phyloP scores from a whole-genome alignment of 2,329 filamentous ascomycete genomes.

The Aspergillus sergii region DNA sequence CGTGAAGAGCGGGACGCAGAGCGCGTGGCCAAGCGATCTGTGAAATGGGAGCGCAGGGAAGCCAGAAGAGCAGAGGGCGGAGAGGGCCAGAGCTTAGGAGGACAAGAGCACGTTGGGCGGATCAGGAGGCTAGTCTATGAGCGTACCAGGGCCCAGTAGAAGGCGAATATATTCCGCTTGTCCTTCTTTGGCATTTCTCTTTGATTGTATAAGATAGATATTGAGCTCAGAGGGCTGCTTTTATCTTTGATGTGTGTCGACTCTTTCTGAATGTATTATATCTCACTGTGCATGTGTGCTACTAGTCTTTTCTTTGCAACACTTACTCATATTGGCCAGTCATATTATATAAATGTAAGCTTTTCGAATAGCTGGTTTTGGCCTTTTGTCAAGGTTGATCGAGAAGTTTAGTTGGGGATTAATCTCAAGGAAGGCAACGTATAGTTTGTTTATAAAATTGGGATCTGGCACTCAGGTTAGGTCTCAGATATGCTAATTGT shows the following conservation, averaged over 20 bases:
- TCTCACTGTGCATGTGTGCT: neutral
- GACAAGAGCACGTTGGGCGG: conserved; percentile 30
- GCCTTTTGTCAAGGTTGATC: neutral
- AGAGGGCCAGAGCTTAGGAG: conserved; percentile 16
- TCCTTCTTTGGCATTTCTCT: neutral
- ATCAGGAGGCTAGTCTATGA: conserved; percentile 34
- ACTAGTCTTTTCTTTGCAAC: neutral
- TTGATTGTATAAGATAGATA: neutral
- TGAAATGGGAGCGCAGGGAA: conserved; percentile 36
- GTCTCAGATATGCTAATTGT: neutral
- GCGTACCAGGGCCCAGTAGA: conserved; percentile 11
- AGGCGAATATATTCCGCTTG: neutral
- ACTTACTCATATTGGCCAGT: neutral
- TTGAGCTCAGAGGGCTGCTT: neutral
- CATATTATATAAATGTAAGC: neutral
- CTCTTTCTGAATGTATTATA: conserved; percentile 5
- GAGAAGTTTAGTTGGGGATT: neutral
- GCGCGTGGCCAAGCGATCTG: conserved; percentile 33
- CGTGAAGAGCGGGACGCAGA: conserved; percentile 37
- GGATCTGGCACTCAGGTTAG: neutral
- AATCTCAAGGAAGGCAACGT: neutral
- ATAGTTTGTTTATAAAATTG: neutral
- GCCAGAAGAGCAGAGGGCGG: conserved; percentile 24
- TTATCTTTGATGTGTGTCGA: neutral
- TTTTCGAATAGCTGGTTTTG: neutral